Percentiles rank a stretch among this genome's conserved stretches.
phyloP scores from a whole-genome alignment of 2,329 filamentous ascomycete genomes.

The Coleophoma cylindrospora region DNA sequence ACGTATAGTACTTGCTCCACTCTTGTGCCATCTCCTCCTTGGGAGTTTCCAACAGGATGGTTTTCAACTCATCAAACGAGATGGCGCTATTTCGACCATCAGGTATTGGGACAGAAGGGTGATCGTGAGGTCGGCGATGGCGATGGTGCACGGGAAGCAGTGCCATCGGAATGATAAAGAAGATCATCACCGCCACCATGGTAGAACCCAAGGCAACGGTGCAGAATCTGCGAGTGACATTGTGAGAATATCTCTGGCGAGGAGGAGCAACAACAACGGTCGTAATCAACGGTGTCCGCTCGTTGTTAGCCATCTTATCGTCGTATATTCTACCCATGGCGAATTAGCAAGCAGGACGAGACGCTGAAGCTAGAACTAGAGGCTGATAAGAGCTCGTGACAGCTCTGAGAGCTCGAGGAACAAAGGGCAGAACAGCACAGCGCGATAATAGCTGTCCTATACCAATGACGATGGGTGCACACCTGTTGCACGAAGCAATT shows the following conservation, averaged over 20 bases:
- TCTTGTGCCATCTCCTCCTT: conserved; percentile 53
- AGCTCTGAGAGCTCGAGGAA: too few relatives aligned
- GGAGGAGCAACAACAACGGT: conserved; percentile 51
- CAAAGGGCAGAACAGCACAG: too few relatives aligned
- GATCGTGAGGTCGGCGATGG: conserved; percentile 26
- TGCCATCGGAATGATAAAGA: conserved; percentile 43
- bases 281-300: conserved; percentile 64
- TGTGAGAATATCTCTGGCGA: conserved; percentile 51
- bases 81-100: conserved; percentile 18
- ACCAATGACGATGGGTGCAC: too few relatives aligned
- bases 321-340: conserved; percentile 7
- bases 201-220: conserved; percentile 54
- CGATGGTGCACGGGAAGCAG: conserved; percentile 30
- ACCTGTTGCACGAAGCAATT: too few relatives aligned
- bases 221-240: conserved; percentile 60
- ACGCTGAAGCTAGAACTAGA: not conserved
- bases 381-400: not conserved
- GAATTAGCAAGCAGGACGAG: not conserved
- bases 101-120: conserved; percentile 13
- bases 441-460: too few relatives aligned
- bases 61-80: conserved; percentile 45
- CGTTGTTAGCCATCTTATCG: conserved; percentile 21
- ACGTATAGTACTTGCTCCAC: conserved; percentile 76
- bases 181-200: conserved; percentile 31
- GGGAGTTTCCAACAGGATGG: conserved; percentile 54